Conservation (phyloP, 768 basidiomycete species). For the Mycena olivaceomarginata region DNA sequence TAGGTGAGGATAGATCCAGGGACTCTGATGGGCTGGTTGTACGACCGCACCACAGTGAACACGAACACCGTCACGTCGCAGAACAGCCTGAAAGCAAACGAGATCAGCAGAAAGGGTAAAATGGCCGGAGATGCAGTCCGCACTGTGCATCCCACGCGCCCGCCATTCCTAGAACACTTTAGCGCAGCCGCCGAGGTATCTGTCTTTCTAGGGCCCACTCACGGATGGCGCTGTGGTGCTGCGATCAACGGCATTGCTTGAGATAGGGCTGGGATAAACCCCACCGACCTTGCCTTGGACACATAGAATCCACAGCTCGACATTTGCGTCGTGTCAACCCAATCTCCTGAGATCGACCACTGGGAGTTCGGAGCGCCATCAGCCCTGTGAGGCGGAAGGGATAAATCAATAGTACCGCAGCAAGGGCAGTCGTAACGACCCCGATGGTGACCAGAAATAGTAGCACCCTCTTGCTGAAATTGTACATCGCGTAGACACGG, state of each 20-base stretch:
- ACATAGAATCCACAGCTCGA: neutral
- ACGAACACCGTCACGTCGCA: constrained; percentile 19
- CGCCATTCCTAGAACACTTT: constrained; percentile 15
- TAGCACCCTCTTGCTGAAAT: constrained; percentile 17
- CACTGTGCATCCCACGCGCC: constrained; percentile 32
- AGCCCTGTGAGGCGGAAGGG: neutral
- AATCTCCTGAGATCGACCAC: constrained; percentile 17
- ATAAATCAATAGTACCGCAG: neutral
- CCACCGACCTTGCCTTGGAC: neutral
- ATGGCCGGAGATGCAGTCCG: neutral
- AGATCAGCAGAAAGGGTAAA: neutral
- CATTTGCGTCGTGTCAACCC: constrained; percentile 2
- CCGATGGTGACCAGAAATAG: neutral
- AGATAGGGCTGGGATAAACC: neutral
- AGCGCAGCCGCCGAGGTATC: neutral
- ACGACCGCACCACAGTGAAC: constrained; percentile 1
- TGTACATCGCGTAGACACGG: constrained; percentile 30
- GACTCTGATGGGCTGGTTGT: neutral
- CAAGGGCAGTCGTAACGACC: neutral
- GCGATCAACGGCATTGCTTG: neutral
- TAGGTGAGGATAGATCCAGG: constrained; percentile 6
- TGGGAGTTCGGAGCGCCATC: neutral
- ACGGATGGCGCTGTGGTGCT: neutral
- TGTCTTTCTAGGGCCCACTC: neutral
- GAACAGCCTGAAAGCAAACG: neutral